Percentiles rank a stretch among this genome's conserved stretches.
These are phyloP conservation scores for Colletotrichum sidae DNA, from an alignment of 2,329 filamentous ascomycete genomes.

Conservation along the genomic window DNA sequence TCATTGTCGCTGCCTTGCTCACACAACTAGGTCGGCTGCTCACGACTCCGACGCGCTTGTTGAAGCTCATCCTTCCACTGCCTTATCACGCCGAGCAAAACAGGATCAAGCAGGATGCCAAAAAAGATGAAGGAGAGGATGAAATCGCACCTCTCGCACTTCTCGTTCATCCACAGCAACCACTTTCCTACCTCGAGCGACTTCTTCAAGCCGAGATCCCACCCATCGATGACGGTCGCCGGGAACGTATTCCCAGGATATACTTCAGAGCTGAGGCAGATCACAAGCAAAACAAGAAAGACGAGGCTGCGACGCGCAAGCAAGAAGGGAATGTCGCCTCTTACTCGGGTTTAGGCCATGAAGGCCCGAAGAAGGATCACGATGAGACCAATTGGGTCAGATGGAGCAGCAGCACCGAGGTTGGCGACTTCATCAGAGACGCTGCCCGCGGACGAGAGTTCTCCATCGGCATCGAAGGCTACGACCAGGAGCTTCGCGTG, in stretches of 20 bases:
- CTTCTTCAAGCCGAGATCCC: slow-evolving; percentile 90
- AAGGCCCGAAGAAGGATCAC: slow-evolving; percentile 57
- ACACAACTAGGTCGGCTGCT: slow-evolving; percentile 72
- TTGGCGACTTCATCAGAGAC: slow-evolving; percentile 94
- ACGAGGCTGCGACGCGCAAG: slow-evolving; percentile 39
- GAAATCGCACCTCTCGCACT: slow-evolving; percentile 85
- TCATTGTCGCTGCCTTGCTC: neutral
- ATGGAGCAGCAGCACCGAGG: slow-evolving; percentile 89
- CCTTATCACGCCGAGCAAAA: slow-evolving; percentile 48
- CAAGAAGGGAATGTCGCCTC: slow-evolving; percentile 67
- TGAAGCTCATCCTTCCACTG: slow-evolving; percentile 84
- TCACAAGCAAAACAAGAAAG: slow-evolving; percentile 50
- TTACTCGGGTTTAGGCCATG: slow-evolving; percentile 77
- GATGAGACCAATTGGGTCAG: slow-evolving; percentile 74
- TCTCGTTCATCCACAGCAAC: slow-evolving; percentile 89
- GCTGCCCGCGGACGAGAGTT: slow-evolving; percentile 88
- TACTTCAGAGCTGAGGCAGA: slow-evolving; percentile 84
- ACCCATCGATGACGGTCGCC: slow-evolving; percentile 71
- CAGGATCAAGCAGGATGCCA: slow-evolving; percentile 6
- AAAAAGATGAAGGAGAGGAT: slow-evolving; percentile 48
- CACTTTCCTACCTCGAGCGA: slow-evolving; percentile 88
- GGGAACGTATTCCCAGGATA: slow-evolving; percentile 78
- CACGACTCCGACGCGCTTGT: slow-evolving; percentile 81
- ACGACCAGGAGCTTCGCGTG: slow-evolving; percentile 73
- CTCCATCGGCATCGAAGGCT: slow-evolving; percentile 82